phyloP scores from a whole-genome alignment of 495 filamentous ascomycete genomes.

The Neurospora sp. region DNA sequence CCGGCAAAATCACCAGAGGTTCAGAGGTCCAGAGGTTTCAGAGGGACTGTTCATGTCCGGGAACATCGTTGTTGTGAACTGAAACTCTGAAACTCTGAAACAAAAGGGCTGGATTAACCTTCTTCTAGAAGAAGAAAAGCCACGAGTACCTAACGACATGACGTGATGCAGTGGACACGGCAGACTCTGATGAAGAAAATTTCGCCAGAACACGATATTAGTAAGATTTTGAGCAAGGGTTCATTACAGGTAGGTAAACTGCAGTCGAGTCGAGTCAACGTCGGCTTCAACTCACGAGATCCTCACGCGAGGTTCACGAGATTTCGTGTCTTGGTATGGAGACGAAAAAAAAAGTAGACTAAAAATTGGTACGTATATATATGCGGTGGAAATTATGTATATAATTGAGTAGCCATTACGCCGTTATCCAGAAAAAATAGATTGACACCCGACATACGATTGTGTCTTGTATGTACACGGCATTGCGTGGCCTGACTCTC shows the following conservation, averaged over 20 bases:
- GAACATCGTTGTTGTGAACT: not conserved
- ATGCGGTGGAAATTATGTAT: not conserved
- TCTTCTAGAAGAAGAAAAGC: not conserved
- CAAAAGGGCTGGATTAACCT: not conserved
- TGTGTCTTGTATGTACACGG: not conserved
- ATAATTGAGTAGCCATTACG: not conserved
- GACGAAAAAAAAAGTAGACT: not conserved
- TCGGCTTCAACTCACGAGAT: not conserved
- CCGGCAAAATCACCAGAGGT: not conserved
- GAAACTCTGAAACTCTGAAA: not conserved
- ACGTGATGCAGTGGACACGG: not conserved
- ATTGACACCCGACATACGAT: not conserved
- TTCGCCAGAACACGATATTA: not conserved
- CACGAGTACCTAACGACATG: not conserved
- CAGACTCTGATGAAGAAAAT: not conserved
- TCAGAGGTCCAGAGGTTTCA: not conserved
- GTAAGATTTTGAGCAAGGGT: not conserved
- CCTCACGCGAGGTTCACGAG: not conserved
- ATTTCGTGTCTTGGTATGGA: not conserved
- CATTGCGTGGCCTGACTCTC: not conserved
- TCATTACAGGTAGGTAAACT: not conserved
- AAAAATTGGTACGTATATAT: not conserved
- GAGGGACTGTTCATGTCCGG: not conserved
- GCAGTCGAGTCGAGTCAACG: not conserved
- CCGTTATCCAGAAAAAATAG: not conserved